Evolutionary conservation across 257 asterid genomes (phyloP).

Genomic region (Solanum gracilifrons): DNA sequence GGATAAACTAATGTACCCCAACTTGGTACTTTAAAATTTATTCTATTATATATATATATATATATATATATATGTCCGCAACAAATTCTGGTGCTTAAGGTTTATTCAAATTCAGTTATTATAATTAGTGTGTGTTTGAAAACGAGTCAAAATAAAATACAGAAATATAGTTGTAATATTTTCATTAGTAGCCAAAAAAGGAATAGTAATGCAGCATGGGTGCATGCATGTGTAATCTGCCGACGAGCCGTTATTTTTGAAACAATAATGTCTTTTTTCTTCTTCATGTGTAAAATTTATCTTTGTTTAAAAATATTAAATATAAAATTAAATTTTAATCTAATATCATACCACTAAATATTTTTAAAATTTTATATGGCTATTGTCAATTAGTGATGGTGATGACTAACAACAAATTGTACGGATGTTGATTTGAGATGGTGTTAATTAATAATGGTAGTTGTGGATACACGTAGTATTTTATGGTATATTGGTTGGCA

Average conservation of each 20-base stretch:
- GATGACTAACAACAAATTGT: too few relatives aligned
- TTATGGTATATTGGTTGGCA: background rate
- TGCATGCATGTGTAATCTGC: background rate
- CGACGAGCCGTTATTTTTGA: background rate
- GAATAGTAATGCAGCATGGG: background rate
- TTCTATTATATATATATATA: background rate
- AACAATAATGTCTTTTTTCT: too few relatives aligned
- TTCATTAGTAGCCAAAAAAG: background rate
- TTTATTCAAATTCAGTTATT: background rate
- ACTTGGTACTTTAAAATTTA: background rate
- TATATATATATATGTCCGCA: background rate
- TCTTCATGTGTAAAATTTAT: background rate
- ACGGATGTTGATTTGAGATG: background rate
- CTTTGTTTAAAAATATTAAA: background rate
- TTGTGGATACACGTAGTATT: too few relatives aligned
- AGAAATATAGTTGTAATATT: background rate
- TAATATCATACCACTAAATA: too few relatives aligned
- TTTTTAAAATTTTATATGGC: background rate
- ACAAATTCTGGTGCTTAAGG: background rate
- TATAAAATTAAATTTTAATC: too few relatives aligned
- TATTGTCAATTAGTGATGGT: background rate
- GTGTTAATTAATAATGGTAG: background rate
- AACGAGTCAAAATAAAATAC: background rate
- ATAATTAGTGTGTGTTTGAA: background rate
- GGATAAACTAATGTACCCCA: background rate